These are phyloP conservation scores for Periconia digitata DNA, from an alignment of 2,329 filamentous ascomycete species.

Conservation along the genomic window DNA sequence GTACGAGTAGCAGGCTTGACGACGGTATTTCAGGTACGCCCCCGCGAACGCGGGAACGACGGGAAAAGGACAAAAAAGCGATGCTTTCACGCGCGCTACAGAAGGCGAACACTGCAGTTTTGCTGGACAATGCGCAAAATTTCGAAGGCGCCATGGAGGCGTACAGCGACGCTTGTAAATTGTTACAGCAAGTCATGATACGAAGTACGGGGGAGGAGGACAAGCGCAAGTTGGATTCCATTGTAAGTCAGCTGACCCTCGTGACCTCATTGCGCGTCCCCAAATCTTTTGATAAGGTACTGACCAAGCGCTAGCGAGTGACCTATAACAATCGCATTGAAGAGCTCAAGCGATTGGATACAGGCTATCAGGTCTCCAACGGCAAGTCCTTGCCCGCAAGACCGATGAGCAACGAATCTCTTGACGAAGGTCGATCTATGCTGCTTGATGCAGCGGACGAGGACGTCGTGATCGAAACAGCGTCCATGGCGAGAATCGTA, in stretches of 20 bases:
- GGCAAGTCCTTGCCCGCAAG: conserved; percentile 77
- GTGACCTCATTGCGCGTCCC: not conserved
- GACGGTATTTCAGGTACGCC: conserved; percentile 34
- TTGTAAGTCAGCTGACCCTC: conserved; percentile 62
- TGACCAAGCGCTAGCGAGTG: conserved; percentile 67
- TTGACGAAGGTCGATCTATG: conserved; percentile 42
- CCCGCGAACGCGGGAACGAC: conserved; percentile 45
- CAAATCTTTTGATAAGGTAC: conserved; percentile 1
- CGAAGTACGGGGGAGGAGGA: conserved; percentile 85
- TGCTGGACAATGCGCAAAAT: conserved; percentile 94
- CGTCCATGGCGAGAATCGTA: conserved; percentile 55
- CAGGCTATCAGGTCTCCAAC: conserved; percentile 51
- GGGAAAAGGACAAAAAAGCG: conserved; percentile 69
- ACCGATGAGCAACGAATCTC: conserved; percentile 63
- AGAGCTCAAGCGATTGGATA: conserved; percentile 75
- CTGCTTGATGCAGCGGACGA: conserved; percentile 38
- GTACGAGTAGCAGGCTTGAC: conserved; percentile 36
- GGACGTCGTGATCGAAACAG: conserved; percentile 53
- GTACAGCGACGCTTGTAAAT: conserved; percentile 85
- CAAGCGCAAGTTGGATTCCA: conserved; percentile 85
- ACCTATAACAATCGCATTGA: conserved; percentile 90
- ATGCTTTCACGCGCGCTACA: conserved; percentile 96
- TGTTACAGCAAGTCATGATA: conserved; percentile 84
- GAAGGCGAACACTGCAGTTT: conserved; percentile 93
- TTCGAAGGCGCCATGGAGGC: conserved; percentile 88